Conservation (phyloP, 305 asterid genomes). For the Fraxinus nigra region DNA sequence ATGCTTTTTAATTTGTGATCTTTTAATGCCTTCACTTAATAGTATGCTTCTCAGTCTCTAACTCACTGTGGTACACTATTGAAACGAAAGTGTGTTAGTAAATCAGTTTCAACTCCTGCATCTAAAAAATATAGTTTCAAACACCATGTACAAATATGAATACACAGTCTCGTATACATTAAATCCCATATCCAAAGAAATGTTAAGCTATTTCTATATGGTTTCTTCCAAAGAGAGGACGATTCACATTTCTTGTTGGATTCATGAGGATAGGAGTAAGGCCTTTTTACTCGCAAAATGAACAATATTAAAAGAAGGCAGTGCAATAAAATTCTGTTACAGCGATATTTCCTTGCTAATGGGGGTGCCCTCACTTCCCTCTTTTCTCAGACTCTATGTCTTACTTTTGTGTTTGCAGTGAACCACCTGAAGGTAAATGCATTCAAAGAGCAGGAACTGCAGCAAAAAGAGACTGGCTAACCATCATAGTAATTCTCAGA, state of each 20-base stretch:
- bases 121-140: background rate
- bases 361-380: background rate
- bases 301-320: background rate
- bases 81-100: background rate
- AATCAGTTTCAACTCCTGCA: background rate
- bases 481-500: conserved; percentile 43
- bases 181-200: background rate
- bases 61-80: background rate
- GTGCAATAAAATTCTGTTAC: background rate
- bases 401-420: conserved; percentile 27
- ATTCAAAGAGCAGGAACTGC: conserved; percentile 31
- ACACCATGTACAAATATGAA: background rate
- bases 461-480: conserved; percentile 45
- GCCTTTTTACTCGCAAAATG: background rate
- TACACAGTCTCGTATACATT: background rate
- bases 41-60: background rate
- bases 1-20: background rate
- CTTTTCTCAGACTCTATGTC: background rate
- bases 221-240: background rate
- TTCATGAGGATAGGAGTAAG: background rate
- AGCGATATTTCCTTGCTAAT: background rate
- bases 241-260: background rate
- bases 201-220: background rate
- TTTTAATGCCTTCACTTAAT: background rate
- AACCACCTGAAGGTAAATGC: conserved; percentile 51